Base-by-base conservation (phyloP, 352 stramenopile genomes). In the Phytophthora citrophthora region DNA sequence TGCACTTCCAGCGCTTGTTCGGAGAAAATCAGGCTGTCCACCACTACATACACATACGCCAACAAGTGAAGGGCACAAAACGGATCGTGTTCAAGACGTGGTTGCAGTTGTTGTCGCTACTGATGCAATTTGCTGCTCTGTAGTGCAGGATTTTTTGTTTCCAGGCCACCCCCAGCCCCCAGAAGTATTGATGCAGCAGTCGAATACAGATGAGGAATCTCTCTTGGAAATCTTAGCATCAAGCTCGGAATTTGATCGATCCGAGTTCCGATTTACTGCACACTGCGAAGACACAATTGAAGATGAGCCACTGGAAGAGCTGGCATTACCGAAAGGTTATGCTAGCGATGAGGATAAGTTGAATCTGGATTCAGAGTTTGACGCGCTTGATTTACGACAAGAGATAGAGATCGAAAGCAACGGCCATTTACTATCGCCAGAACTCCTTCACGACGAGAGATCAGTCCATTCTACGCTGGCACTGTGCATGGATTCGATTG, bases 121-220 rank as follows among this genome's bases (percentile, higher is more conserved):
- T 5, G 74, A 86, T 26, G 69, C 73, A 12, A 67, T 86, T 24
- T 86, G 72, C 46, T 71, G 71, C n/a, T 79, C 72, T 1, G 62
- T 86, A 29, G 62, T 86, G 2, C 59, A 70, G 13, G 62, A 77
- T 9, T 86, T 86, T 24, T 54, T 86, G 26, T 79, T 70, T 46
- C 43, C 60, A 16, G 9, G 32, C 6, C 18, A 32, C 5, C 23
- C 27, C 2, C 18, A 51, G 4, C 18, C 54, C 16, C 2, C 45
- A 13, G 34, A 38, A n/a, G 18, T 23, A 15, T 24, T 16, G 2
- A 41, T 24, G 10, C 12, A 48, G 29, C 31, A 31, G 18, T 18
- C 46, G n/a, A 44, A 27, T 34, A 12, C 29, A 34, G 29, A 34
- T 8, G 29, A 8, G 12, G 29, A 8, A 4, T 34, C 29, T 34